Evolutionary conservation across 1,139 yeast species (phyloP).

Genomic region (Suhomyces anneliseae): DNA sequence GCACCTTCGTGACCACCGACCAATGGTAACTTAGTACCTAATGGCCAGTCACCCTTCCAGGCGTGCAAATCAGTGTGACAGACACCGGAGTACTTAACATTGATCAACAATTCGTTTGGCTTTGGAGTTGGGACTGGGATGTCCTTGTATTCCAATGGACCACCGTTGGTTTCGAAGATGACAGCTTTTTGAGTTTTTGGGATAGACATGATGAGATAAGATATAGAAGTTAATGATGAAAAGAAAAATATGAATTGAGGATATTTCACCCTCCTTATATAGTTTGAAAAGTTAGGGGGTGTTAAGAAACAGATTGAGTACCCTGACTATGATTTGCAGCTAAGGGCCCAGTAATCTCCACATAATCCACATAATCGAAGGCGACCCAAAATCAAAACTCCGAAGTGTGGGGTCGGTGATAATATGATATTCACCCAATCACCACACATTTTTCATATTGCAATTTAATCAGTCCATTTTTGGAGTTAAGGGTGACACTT

Average conservation of each 20-base stretch:
- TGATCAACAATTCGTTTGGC: conserved; percentile 63
- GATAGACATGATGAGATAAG: conserved; percentile 18
- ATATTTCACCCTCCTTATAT: background rate
- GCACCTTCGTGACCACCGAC: conserved; percentile 89
- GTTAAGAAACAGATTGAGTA: no score
- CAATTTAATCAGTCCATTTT: background rate
- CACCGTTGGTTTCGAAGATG: conserved; percentile 47
- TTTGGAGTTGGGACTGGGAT: conserved; percentile 70
- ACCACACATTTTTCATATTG: background rate
- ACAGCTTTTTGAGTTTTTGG: conserved; percentile 50
- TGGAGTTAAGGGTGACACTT: background rate
- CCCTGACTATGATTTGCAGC: no score
- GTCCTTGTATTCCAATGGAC: conserved; percentile 57
- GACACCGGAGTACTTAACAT: conserved; percentile 75
- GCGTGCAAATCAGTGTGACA: conserved; percentile 82
- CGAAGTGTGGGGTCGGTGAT: conserved; percentile 1
- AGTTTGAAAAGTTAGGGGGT: background rate
- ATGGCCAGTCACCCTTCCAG: conserved; percentile 82
- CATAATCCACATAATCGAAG: background rate
- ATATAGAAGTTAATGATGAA: background rate
- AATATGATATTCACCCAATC: background rate
- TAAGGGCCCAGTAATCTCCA: background rate
- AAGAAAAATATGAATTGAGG: background rate
- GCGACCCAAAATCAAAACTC: background rate
- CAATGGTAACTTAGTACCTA: conserved; percentile 62